Percentiles rank a stretch among this genome's conserved stretches.
Conservation (phyloP, 108 stramenopile species). For the Conticribra guillardii region DNA sequence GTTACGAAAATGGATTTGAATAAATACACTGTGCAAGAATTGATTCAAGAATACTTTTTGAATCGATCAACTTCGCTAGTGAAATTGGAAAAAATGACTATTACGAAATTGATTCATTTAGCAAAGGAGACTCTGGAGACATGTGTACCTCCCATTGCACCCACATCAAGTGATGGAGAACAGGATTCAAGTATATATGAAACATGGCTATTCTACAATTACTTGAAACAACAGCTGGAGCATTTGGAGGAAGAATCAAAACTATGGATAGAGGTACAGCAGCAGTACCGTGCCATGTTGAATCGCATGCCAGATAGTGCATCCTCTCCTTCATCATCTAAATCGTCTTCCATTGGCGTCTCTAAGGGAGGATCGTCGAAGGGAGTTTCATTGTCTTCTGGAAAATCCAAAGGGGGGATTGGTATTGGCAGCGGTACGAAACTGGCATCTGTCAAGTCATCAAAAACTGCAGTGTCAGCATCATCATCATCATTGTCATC, state of each 20-base stretch:
- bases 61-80: background rate
- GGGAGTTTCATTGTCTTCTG: background rate
- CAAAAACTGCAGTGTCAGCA: background rate
- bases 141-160: background rate
- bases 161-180: background rate
- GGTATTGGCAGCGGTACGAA: background rate
- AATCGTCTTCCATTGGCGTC: no score
- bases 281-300: constrained; percentile 11
- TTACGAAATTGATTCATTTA: background rate
- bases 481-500: background rate
- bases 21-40: constrained; percentile 8
- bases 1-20: no score
- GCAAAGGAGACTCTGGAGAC: constrained; percentile 2
- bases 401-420: background rate
- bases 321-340: no score
- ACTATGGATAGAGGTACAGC: constrained; percentile 31
- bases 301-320: constrained; percentile 38
- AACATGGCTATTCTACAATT: constrained; percentile 8
- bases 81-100: background rate
- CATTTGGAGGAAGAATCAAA: constrained; percentile 17
- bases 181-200: background rate
- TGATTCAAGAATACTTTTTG: constrained; percentile 22
- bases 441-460: background rate
- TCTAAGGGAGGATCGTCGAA: background rate
- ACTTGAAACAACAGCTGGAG: constrained; percentile 22